Evolutionary conservation across 441 rosid species (phyloP).

Genomic region (Populus hybrid): DNA sequence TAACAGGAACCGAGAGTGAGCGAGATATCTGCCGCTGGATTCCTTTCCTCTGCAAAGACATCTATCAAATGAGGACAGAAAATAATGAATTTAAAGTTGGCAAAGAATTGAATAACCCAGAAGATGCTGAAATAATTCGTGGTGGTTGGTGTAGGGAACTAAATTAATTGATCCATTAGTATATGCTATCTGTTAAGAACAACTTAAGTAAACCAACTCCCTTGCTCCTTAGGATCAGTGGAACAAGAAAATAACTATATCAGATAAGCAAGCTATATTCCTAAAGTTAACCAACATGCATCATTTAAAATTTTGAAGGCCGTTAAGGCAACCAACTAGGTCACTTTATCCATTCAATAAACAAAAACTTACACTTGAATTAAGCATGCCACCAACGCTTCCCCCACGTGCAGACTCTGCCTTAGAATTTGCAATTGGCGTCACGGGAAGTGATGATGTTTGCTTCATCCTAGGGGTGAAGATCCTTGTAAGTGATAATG

Average conservation of each 20-base stretch:
- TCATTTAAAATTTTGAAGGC: not conserved
- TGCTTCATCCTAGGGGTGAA: slow-evolving; percentile 83
- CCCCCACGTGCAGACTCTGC: slow-evolving; percentile 47
- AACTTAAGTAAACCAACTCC: slow-evolving; percentile 7
- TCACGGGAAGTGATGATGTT: slow-evolving; percentile 80
- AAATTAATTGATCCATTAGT: slow-evolving; percentile 4
- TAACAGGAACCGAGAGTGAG: slow-evolving; percentile 77
- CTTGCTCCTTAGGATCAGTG: slow-evolving; percentile 7
- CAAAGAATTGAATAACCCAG: not conserved
- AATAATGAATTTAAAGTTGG: not conserved
- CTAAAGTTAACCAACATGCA: not conserved
- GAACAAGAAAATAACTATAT: not conserved
- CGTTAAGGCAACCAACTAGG: slow-evolving; percentile 5
- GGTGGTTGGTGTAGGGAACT: not conserved
- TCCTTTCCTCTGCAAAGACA: slow-evolving; percentile 60
- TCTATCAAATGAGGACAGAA: slow-evolving; percentile 7
- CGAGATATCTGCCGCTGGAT: slow-evolving; percentile 48
- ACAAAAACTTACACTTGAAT: slow-evolving; percentile 55
- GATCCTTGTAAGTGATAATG: slow-evolving; percentile 73
- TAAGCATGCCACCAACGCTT: slow-evolving; percentile 37
- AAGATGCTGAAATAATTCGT: slow-evolving; percentile 1
- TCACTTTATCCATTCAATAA: not conserved
- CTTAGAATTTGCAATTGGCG: slow-evolving; percentile 42
- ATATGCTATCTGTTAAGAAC: not conserved
- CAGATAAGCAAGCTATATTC: slow-evolving; percentile 2